phyloP scores from a whole-genome alignment of 495 filamentous ascomycete species.

The Neurospora discreta region DNA sequence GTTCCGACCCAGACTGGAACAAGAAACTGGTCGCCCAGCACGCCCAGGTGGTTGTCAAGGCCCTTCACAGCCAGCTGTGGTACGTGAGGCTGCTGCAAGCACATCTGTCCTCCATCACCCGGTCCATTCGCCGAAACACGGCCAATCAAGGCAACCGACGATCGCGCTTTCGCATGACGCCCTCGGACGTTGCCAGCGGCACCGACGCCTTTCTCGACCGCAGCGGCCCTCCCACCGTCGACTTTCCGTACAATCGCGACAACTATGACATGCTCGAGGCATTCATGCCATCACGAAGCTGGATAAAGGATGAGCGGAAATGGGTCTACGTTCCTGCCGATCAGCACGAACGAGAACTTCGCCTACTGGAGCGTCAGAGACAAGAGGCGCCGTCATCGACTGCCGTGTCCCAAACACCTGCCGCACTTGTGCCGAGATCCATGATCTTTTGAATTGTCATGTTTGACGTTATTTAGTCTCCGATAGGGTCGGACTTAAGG shows the following conservation, averaged over 20 bases:
- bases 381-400: not conserved
- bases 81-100: constrained; percentile 39
- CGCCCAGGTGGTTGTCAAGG: constrained; percentile 28
- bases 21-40: constrained; percentile 25
- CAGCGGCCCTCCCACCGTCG: constrained; percentile 33
- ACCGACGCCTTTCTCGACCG: constrained; percentile 37
- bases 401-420: not conserved
- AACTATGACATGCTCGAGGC: constrained; percentile 44
- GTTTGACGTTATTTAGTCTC: not conserved
- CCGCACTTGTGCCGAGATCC: not conserved
- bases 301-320: constrained; percentile 22
- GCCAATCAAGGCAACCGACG: constrained; percentile 36
- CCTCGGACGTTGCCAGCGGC: constrained; percentile 28
- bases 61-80: constrained; percentile 33
- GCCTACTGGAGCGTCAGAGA: constrained; percentile 7
- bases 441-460: not conserved
- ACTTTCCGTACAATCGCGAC: constrained; percentile 41
- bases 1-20: constrained; percentile 36
- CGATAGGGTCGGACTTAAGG: not conserved
- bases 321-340: constrained; percentile 35
- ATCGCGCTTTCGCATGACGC: constrained; percentile 36
- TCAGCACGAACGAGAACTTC: constrained; percentile 32
- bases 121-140: constrained; percentile 38
- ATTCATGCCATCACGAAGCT: constrained; percentile 36
- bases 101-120: constrained; percentile 38